Percentiles rank a stretch among this genome's conserved stretches.
Conservation (phyloP, 139 green algal species). For the Tetraselmis striata region DNA sequence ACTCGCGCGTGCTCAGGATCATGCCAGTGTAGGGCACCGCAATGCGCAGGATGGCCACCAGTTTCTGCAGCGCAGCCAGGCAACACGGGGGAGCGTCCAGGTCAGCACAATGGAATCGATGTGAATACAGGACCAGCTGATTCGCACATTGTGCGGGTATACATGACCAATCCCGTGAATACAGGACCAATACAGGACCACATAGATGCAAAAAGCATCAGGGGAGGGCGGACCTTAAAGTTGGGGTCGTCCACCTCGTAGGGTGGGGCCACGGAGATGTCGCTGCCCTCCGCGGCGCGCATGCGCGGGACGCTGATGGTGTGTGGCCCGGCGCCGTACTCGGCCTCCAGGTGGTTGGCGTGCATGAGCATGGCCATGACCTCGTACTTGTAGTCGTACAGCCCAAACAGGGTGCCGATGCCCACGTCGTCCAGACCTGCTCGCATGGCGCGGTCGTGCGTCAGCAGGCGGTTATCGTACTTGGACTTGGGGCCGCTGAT, state of each 20-base stretch:
- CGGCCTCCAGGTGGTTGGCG: conserved; percentile 54
- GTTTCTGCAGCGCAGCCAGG: too few relatives aligned
- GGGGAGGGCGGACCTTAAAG: conserved; percentile 38
- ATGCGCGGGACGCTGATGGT: conserved; percentile 61
- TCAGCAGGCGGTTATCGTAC: conserved; percentile 55
- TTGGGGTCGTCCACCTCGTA: conserved; percentile 48
- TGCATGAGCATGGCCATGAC: conserved; percentile 55
- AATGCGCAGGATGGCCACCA: conserved; percentile 60
- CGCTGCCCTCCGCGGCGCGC: conserved; percentile 54
- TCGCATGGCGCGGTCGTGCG: conserved; percentile 52
- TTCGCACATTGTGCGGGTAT: too few relatives aligned
- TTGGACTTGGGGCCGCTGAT: conserved; percentile 56
- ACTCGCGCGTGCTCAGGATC: conserved; percentile 60
- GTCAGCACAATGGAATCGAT: too few relatives aligned
- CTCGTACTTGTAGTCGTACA: conserved; percentile 59
- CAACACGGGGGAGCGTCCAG: too few relatives aligned
- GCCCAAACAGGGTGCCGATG: conserved; percentile 57
- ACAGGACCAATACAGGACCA: too few relatives aligned
- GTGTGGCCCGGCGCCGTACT: conserved; percentile 59
- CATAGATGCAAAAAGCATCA: too few relatives aligned
- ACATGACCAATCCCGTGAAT: too few relatives aligned
- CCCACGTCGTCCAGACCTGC: conserved; percentile 64
- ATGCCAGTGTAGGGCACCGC: conserved; percentile 69
- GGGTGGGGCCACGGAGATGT: conserved; percentile 36
- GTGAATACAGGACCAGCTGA: too few relatives aligned